These are phyloP conservation scores for Chaetoscypha palmicola DNA, from an alignment of 2,329 filamentous ascomycete genomes.

Conservation along the genomic window DNA sequence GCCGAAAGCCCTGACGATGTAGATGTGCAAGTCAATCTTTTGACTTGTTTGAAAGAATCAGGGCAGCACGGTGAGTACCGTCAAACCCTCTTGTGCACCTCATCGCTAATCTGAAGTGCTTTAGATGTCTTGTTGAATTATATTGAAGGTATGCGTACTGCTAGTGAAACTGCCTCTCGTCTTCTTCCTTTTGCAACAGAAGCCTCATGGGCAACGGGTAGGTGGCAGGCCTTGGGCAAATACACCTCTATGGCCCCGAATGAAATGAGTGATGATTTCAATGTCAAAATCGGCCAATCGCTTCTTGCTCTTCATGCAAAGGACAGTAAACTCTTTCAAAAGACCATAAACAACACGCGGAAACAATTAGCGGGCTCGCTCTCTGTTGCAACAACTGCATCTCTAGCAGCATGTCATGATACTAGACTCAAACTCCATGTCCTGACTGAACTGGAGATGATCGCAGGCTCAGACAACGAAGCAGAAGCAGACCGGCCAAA, in stretches of 20 bases:
- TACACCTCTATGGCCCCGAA: conserved; percentile 50
- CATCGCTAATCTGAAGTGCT: too few species aligned
- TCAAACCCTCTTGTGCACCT: too few species aligned
- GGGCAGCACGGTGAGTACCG: conserved; percentile 79
- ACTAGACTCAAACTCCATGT: conserved; percentile 81
- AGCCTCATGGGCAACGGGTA: conserved; percentile 82
- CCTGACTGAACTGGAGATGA: conserved; percentile 77
- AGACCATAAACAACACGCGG: conserved; percentile 57
- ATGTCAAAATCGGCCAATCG: conserved; percentile 68
- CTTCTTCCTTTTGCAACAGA: conserved; percentile 82
- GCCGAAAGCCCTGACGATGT: conserved; percentile 69
- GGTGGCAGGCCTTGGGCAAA: conserved; percentile 68
- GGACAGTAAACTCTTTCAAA: conserved; percentile 44
- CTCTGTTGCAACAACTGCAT: conserved; percentile 69
- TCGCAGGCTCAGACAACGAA: conserved; percentile 45
- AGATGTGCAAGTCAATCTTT: conserved; percentile 73
- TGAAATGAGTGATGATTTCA: conserved; percentile 59
- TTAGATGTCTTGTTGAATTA: conserved; percentile 82
- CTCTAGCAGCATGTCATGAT: conserved; percentile 77
- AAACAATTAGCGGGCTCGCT: conserved; percentile 66
- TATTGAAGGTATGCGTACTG: conserved; percentile 64
- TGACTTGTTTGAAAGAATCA: conserved; percentile 89
- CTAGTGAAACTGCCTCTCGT: conserved; percentile 44
- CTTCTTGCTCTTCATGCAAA: conserved; percentile 52
- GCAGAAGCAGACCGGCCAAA: conserved; percentile 29